Conservation (phyloP, 2,329 filamentous ascomycete genomes). For the Endoconidiophora laricicola region DNA sequence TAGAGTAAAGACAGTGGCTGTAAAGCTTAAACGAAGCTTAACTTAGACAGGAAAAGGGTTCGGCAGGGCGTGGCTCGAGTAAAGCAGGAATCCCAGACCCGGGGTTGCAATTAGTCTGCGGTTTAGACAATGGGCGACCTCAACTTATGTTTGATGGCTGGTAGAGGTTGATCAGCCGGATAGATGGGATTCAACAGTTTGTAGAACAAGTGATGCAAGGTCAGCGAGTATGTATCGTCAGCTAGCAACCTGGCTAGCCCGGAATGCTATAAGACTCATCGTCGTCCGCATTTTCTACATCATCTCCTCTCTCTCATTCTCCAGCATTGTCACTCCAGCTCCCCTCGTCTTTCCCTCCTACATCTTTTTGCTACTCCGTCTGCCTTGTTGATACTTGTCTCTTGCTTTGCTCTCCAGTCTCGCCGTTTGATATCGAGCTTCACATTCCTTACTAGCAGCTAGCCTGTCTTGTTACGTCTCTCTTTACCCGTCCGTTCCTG, state of each 20-base stretch:
- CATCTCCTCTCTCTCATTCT: conserved; percentile 5
- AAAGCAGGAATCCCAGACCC: too few species aligned
- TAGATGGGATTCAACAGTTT: neutral
- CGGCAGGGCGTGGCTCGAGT: too few species aligned
- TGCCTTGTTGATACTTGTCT: conserved; percentile 9
- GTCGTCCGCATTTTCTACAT: neutral
- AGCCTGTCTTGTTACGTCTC: conserved; percentile 6
- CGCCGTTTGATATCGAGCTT: neutral
- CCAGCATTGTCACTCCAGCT: neutral
- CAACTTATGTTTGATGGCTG: neutral
- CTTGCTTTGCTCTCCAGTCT: conserved; percentile 2
- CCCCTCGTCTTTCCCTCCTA: neutral
- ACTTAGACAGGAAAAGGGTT: too few species aligned
- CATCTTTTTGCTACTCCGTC: conserved; percentile 5
- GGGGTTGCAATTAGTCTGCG: neutral
- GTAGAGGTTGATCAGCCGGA: neutral
- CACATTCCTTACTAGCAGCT: conserved; percentile 9
- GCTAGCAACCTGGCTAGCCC: neutral
- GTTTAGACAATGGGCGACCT: neutral
- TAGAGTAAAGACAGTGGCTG: too few species aligned
- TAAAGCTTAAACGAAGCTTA: too few species aligned
- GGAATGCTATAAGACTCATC: conserved; percentile 10
- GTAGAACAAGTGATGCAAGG: neutral
- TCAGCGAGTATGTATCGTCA: neutral
- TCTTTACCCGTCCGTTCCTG: neutral